Percentiles rank a stretch among this genome's conserved stretches.
phyloP scores from a whole-genome alignment of 1,284 basidiomycete species.

The Mycena citricolor region DNA sequence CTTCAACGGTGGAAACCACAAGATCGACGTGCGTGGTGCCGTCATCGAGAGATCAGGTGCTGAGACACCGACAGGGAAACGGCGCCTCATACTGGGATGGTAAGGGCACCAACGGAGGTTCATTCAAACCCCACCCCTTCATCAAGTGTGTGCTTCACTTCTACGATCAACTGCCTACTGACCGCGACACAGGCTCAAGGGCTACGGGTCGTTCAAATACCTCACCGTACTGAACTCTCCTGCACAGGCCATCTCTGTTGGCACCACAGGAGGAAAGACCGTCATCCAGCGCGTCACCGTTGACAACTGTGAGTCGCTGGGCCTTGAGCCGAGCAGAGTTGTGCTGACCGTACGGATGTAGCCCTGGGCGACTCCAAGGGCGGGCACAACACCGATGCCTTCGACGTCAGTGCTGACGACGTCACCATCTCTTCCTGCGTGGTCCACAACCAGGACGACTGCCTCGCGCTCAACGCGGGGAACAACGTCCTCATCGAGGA shows the following conservation, averaged over 20 bases:
- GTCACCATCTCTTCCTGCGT: conserved; percentile 46
- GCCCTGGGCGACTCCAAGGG: no score
- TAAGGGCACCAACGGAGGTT: conserved; percentile 13
- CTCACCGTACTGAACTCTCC: conserved; percentile 25
- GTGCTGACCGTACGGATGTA: conserved; percentile 19
- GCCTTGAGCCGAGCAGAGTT: background rate
- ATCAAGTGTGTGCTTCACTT: conserved; percentile 17
- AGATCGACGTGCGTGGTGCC: conserved; percentile 9
- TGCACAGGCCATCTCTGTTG: conserved; percentile 24
- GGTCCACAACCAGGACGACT: no score
- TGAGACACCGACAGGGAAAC: conserved; percentile 17
- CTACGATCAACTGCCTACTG: background rate
- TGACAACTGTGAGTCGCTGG: conserved; percentile 17
- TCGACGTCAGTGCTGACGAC: conserved; percentile 47
- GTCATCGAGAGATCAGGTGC: no score
- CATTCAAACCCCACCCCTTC: conserved; percentile 10
- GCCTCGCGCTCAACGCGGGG: conserved; percentile 60
- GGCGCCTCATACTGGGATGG: conserved; percentile 26
- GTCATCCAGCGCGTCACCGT: conserved; percentile 18
- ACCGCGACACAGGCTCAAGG: conserved; percentile 17
- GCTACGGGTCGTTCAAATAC: conserved; percentile 21
- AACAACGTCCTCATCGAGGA: conserved; percentile 53
- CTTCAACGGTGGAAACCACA: conserved; percentile 20
- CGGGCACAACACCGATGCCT: conserved; percentile 53
- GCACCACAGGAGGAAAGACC: conserved; percentile 14